A percentile compares a stretch with the other conserved stretches of the same genome.
Conservation (phyloP, 2,329 filamentous ascomycete genomes). For the Coleophoma cylindrospora region DNA sequence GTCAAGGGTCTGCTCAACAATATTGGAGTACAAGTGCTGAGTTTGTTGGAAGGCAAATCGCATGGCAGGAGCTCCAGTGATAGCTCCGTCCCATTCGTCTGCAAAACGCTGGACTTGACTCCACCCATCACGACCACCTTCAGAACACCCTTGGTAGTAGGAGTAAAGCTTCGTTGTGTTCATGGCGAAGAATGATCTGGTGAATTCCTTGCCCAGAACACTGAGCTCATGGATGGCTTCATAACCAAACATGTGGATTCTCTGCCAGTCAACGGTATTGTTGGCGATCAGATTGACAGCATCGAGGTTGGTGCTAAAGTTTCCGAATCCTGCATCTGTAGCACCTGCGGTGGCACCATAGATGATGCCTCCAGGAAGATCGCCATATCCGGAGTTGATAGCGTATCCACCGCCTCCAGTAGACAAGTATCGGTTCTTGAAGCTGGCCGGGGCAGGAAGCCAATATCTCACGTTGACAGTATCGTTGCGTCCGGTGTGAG, state of each 20-base stretch:
- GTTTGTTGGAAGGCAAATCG: conserved; percentile 26
- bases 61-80: conserved; percentile 31
- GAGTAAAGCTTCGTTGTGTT: conserved; percentile 20
- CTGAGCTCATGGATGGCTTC: conserved; percentile 31
- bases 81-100: conserved; percentile 30
- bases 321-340: conserved; percentile 46
- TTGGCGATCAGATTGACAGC: conserved; percentile 31
- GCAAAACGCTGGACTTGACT: conserved; percentile 29
- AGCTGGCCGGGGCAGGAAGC: conserved; percentile 32
- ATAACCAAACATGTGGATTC: conserved; percentile 26
- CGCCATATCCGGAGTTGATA: conserved; percentile 30
- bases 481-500: conserved; percentile 33
- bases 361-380: conserved; percentile 34
- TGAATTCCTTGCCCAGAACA: conserved; percentile 36
- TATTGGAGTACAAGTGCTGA: not conserved
- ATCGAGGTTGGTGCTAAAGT: conserved; percentile 35
- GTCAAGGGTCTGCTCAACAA: conserved; percentile 3
- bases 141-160: conserved; percentile 31
- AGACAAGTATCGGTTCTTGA: conserved; percentile 39
- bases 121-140: conserved; percentile 29
- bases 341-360: conserved; percentile 41
- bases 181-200: conserved; percentile 35
- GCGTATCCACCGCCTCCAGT: conserved; percentile 41
- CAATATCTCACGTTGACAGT: conserved; percentile 33
- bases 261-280: conserved; percentile 31